Percentiles rank a stretch among this genome's conserved stretches.
Evolutionary conservation across 768 basidiomycete species (phyloP).

Genomic region (Russula compacta): DNA sequence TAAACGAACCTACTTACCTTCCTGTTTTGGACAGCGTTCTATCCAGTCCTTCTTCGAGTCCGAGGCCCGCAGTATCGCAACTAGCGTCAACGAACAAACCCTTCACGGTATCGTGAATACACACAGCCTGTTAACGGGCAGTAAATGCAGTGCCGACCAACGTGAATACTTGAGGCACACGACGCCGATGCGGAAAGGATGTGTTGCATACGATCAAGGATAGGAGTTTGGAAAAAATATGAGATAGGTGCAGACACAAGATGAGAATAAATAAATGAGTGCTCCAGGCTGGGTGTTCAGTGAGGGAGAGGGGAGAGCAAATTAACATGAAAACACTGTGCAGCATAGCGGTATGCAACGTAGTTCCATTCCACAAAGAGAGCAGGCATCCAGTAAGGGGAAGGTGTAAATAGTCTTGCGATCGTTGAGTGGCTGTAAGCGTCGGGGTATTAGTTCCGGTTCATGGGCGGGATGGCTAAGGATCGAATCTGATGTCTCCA

Average conservation of each 20-base stretch:
- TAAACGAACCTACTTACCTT: conserved; percentile 17
- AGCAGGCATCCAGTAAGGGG: neutral
- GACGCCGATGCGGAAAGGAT: neutral
- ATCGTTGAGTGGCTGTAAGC: conserved; percentile 10
- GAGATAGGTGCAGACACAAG: conserved; percentile 13
- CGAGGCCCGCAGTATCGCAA: neutral
- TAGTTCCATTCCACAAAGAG: conserved; percentile 8
- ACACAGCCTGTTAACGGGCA: neutral
- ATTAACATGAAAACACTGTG: conserved; percentile 1
- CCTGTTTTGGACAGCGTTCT: conserved; percentile 3
- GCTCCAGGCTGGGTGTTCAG: conserved; percentile 11
- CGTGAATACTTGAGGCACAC: conserved; percentile 4
- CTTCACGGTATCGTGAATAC: neutral
- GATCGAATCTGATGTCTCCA: conserved; percentile 20
- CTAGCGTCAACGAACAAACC: neutral
- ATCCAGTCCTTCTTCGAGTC: neutral
- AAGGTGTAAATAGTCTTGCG: conserved; percentile 8
- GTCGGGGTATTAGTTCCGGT: conserved; percentile 7
- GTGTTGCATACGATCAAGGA: conserved; percentile 9
- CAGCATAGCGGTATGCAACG: conserved; percentile 9
- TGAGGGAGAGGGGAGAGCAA: neutral
- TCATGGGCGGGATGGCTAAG: conserved; percentile 1
- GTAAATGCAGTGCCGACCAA: neutral
- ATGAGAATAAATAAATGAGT: conserved; percentile 18
- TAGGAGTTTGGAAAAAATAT: neutral